phyloP scores from a whole-genome alignment of 129 eudicot genomes.

The Rutidosis leptorrhynchoides region DNA sequence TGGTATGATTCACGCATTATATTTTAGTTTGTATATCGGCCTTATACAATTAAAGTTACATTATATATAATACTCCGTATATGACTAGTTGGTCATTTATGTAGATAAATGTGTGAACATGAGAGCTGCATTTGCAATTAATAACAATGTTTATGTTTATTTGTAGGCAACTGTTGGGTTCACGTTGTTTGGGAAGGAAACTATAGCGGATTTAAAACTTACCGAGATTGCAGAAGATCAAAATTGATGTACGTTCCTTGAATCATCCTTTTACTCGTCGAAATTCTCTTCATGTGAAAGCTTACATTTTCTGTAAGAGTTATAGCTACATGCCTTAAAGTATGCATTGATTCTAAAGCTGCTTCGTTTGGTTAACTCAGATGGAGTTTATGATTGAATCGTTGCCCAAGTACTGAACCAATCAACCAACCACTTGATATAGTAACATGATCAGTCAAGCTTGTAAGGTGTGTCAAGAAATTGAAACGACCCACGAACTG shows the following conservation, averaged over 20 bases:
- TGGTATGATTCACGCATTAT: slow-evolving; percentile 40
- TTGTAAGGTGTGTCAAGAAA: slow-evolving; percentile 15
- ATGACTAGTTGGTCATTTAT: not conserved
- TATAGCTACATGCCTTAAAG: not conserved
- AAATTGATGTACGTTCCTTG: slow-evolving; percentile 29
- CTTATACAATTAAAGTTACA: not conserved
- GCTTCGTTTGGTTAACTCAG: not conserved
- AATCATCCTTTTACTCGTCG: not conserved
- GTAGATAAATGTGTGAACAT: not conserved
- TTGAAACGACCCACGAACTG: slow-evolving; percentile 20
- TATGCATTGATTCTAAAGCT: not conserved
- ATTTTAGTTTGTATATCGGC: not conserved
- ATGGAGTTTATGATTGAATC: not conserved
- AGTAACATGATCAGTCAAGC: slow-evolving; percentile 12
- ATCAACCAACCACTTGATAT: not conserved
- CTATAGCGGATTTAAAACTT: slow-evolving; percentile 62
- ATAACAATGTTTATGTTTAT: not conserved
- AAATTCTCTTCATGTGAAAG: not conserved
- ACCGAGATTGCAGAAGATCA: slow-evolving; percentile 46
- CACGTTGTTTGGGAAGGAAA: slow-evolving; percentile 79
- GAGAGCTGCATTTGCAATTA: not conserved
- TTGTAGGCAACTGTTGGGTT: slow-evolving; percentile 88
- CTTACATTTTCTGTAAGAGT: not conserved
- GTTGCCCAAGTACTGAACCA: not conserved
- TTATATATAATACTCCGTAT: too few species aligned